phyloP scores from a whole-genome alignment of 2,329 filamentous ascomycete genomes.

The Penicillium italicum region DNA sequence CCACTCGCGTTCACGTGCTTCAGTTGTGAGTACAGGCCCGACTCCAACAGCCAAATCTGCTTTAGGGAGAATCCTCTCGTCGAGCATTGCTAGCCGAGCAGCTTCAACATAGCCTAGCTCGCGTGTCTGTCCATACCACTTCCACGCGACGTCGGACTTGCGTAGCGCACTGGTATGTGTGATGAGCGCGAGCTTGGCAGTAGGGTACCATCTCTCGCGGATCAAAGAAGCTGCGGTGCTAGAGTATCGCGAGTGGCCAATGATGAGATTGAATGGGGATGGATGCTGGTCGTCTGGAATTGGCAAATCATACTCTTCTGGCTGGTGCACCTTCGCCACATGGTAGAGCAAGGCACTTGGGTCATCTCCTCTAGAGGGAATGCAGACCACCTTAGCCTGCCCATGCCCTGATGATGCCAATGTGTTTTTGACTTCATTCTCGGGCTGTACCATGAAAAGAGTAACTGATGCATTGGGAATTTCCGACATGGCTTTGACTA shows the following conservation, averaged over 20 bases:
- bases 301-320: background rate
- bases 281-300: background rate
- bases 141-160: background rate
- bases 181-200: background rate
- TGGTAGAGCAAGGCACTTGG: background rate
- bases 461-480: background rate
- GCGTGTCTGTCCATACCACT: background rate
- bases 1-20: background rate
- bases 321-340: background rate
- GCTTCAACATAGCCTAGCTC: constrained; percentile 2
- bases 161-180: background rate
- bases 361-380: background rate
- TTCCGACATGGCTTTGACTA: constrained; percentile 2
- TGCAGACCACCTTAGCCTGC: background rate
- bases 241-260: background rate
- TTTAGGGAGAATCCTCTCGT: background rate
- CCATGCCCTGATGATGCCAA: background rate
- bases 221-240: background rate
- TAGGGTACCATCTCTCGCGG: constrained; percentile 1
- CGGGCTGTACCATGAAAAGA: background rate
- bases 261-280: background rate
- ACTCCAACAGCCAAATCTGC: constrained; percentile 1
- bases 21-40: background rate
- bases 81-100: background rate
- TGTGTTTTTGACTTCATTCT: background rate